These are phyloP conservation scores for Myochromella boudieri DNA, from an alignment of 768 basidiomycete genomes.

Conservation along the genomic window DNA sequence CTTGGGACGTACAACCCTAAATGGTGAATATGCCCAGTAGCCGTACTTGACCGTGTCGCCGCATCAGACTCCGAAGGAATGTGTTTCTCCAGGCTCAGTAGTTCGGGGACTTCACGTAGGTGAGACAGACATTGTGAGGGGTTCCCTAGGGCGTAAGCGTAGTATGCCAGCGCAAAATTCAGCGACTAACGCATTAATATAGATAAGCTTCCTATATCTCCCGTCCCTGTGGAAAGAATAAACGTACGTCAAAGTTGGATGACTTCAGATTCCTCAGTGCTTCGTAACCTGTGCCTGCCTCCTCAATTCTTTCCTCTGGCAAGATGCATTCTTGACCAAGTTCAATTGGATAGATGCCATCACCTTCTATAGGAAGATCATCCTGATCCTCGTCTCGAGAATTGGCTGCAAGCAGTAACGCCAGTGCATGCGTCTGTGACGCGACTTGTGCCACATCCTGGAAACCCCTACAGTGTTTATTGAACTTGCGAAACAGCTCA, in stretches of 20 bases:
- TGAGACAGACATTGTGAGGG: conserved; percentile 63
- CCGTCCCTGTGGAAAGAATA: background rate
- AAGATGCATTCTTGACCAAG: conserved; percentile 61
- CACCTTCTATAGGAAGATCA: conserved; percentile 32
- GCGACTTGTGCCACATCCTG: conserved; percentile 64
- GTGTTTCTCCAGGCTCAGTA: conserved; percentile 54
- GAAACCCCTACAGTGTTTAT: conserved; percentile 74
- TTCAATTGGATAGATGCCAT: conserved; percentile 35
- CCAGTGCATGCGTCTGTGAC: conserved; percentile 63
- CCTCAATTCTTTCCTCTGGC: conserved; percentile 53
- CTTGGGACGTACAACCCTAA: conserved; percentile 33
- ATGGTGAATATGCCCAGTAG: conserved; percentile 14
- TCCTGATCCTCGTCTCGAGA: conserved; percentile 58
- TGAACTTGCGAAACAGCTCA: conserved; percentile 81
- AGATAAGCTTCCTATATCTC: conserved; percentile 1
- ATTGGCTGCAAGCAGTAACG: conserved; percentile 51
- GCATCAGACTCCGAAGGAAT: conserved; percentile 40
- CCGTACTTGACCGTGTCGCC: conserved; percentile 39
- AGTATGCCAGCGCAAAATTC: conserved; percentile 71
- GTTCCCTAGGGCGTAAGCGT: conserved; percentile 73
- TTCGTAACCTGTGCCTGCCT: conserved; percentile 56
- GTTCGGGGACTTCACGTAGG: conserved; percentile 52
- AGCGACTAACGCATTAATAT: conserved; percentile 50
- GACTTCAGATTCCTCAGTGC: conserved; percentile 48
- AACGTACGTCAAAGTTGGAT: conserved; percentile 59